These are phyloP conservation scores for Pythium vanterpoolii DNA, from an alignment of 352 stramenopile genomes.

Conservation along the genomic window DNA sequence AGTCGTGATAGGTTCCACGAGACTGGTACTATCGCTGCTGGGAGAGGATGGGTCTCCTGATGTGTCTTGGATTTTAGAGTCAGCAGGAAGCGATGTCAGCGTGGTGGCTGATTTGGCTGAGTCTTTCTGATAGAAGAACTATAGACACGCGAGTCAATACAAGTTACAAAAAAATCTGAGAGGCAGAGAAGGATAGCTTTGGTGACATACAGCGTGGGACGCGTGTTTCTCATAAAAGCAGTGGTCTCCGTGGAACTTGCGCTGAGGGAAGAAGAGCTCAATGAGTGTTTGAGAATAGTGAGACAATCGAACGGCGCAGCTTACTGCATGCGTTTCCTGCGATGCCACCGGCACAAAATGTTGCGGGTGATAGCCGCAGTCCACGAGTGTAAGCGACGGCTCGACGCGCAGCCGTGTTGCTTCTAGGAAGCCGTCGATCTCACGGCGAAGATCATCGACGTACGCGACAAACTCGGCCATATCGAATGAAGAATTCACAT, in stretches of 20 bases:
- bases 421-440: conserved; percentile 7
- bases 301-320: background rate
- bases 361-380: conserved; percentile 3
- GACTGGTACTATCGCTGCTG: background rate
- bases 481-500: background rate
- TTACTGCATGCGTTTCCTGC: conserved; percentile 11
- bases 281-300: background rate
- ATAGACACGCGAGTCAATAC: background rate
- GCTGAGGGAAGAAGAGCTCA: background rate
- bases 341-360: conserved; percentile 15
- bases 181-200: background rate
- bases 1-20: background rate
- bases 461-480: conserved; percentile 19
- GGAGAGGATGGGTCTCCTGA: background rate
- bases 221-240: background rate
- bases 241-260: conserved; percentile 1
- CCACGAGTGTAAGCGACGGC: background rate
- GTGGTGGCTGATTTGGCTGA: background rate
- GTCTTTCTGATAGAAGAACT: conserved; percentile 9
- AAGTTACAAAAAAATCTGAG: background rate
- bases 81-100: background rate
- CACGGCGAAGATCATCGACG: background rate
- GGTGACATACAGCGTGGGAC: background rate
- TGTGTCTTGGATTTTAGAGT: background rate
- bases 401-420: conserved; percentile 1